Percentiles rank a stretch among this genome's conserved stretches.
Conservation (phyloP, 345 rosid species). For the Brassica carinata region DNA sequence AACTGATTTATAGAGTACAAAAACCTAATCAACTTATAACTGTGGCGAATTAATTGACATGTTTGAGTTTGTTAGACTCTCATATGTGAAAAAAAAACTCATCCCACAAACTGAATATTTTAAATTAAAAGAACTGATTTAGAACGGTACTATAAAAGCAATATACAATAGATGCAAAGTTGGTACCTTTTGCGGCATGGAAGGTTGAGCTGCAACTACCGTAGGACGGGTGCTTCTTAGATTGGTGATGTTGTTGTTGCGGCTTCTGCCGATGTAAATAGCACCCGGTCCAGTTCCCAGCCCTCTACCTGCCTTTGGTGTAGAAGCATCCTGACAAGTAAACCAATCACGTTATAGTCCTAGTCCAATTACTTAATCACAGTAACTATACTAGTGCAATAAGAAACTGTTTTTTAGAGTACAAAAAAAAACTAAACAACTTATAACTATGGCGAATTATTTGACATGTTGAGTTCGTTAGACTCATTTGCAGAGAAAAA, state of each 20-base stretch:
- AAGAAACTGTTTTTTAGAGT: neutral
- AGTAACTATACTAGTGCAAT: neutral
- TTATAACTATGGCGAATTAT: neutral
- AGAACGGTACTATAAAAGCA: neutral
- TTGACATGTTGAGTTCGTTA: neutral
- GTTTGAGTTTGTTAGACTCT: no score
- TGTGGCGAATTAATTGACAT: neutral
- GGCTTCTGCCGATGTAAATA: neutral
- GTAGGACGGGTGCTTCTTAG: neutral
- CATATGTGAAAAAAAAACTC: neutral
- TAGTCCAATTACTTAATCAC: neutral
- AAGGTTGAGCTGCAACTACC: slow-evolving; percentile 36
- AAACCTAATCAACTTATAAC: neutral
- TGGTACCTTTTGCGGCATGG: slow-evolving; percentile 54
- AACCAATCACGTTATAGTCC: neutral
- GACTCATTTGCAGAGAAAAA: neutral
- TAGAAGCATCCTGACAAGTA: neutral
- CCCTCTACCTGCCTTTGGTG: neutral
- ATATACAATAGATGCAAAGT: slow-evolving; percentile 15
- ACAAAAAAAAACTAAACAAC: neutral
- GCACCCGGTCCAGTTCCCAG: neutral
- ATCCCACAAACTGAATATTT: neutral
- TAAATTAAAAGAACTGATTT: neutral
- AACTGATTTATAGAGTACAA: neutral
- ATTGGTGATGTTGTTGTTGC: neutral